phyloP scores from a whole-genome alignment of 2,329 filamentous ascomycete genomes.

The Sporothrix mexicana region DNA sequence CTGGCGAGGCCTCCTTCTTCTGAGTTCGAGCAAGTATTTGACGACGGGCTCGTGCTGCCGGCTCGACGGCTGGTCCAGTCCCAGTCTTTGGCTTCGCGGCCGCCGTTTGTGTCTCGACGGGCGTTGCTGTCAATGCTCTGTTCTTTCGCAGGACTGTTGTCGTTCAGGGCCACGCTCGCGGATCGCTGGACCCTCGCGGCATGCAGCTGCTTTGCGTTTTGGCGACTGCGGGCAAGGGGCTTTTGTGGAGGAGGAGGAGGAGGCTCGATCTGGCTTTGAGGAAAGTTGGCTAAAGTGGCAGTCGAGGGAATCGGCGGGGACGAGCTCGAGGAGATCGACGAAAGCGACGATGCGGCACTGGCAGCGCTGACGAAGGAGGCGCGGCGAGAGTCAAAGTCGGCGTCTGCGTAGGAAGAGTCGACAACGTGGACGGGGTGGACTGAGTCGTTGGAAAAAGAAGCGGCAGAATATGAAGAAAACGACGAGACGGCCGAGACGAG shows the following conservation, averaged over 20 bases:
- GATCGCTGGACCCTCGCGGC: slow-evolving; percentile 55
- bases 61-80: slow-evolving; percentile 35
- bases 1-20: slow-evolving; percentile 51
- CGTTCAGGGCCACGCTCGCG: slow-evolving; percentile 46
- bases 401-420: slow-evolving; percentile 35
- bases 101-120: slow-evolving; percentile 8
- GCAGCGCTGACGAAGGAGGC: slow-evolving; percentile 43
- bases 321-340: slow-evolving; percentile 27
- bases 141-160: slow-evolving; percentile 35
- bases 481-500: slow-evolving; percentile 33
- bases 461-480: slow-evolving; percentile 39
- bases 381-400: slow-evolving; percentile 42
- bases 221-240: slow-evolving; percentile 48
- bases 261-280: neutral
- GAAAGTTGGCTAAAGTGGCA: neutral
- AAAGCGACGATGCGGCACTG: slow-evolving; percentile 39
- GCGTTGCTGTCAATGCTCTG: slow-evolving; percentile 34
- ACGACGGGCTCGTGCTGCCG: slow-evolving; percentile 30
- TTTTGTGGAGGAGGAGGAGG: slow-evolving; percentile 36
- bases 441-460: slow-evolving; percentile 42
- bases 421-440: neutral
- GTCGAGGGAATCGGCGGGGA: slow-evolving; percentile 17
- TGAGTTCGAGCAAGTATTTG: slow-evolving; percentile 2
- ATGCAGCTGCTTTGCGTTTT: slow-evolving; percentile 58
- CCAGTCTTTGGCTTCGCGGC: slow-evolving; percentile 30